phyloP scores from a whole-genome alignment of 1,284 basidiomycete genomes.

The Cutaneotrichosporon dermatis region DNA sequence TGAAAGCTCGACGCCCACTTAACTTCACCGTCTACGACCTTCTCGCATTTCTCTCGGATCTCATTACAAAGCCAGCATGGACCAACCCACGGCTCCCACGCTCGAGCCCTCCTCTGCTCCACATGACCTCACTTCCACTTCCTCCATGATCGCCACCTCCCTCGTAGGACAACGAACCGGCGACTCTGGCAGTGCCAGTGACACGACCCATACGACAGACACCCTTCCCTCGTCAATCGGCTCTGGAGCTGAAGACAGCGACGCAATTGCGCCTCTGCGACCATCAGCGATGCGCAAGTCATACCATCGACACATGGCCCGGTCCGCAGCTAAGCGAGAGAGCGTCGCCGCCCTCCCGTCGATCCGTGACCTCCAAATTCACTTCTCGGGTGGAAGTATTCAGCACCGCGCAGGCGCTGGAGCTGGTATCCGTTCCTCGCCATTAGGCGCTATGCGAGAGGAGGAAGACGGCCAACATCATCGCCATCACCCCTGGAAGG shows the following conservation, averaged over 20 bases:
- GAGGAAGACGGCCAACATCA: slow-evolving; percentile 33
- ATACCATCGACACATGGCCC: slow-evolving; percentile 38
- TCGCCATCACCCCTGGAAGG: slow-evolving; percentile 39
- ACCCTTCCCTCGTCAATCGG: neutral
- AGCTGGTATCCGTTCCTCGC: slow-evolving; percentile 26
- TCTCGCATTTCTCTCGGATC: no score
- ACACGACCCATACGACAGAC: slow-evolving; percentile 1
- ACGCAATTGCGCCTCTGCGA: neutral
- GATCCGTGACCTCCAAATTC: slow-evolving; percentile 45
- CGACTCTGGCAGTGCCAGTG: neutral
- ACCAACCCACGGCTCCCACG: no score
- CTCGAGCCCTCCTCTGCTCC: neutral
- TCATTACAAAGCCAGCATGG: no score
- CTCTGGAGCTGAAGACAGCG: neutral
- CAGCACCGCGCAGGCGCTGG: slow-evolving; percentile 38
- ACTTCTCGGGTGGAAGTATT: slow-evolving; percentile 38
- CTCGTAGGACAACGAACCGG: neutral
- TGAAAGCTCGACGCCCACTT: no score
- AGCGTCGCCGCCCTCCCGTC: slow-evolving; percentile 45
- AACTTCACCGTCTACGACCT: no score
- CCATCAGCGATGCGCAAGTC: slow-evolving; percentile 6
- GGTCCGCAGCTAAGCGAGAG: slow-evolving; percentile 45
- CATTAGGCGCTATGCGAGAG: slow-evolving; percentile 24
- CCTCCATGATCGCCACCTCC: neutral
- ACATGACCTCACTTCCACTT: neutral